Evolutionary conservation across 208 protist genomes (phyloP).

Genomic region (Sergeia podlipaevii): DNA sequence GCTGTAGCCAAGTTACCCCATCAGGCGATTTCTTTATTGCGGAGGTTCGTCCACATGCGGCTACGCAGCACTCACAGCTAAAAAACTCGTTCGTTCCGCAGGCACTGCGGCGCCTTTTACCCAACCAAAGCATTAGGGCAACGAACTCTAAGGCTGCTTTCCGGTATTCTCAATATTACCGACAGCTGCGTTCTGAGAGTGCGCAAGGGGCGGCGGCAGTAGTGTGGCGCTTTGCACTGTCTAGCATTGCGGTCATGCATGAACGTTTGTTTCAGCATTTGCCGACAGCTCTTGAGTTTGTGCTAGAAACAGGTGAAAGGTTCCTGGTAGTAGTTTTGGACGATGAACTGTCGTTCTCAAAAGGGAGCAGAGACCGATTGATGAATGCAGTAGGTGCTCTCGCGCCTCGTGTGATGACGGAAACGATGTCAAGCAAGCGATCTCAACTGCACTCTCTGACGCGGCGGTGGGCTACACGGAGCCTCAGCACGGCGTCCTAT

Average conservation of each 20-base stretch:
- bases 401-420: constrained; percentile 23
- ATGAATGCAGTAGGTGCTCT: constrained; percentile 20
- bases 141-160: constrained; percentile 41
- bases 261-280: constrained; percentile 73
- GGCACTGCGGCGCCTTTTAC: constrained; percentile 37
- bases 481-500: constrained; percentile 91
- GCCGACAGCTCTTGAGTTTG: constrained; percentile 54
- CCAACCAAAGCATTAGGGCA: constrained; percentile 14
- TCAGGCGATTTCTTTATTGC: constrained; percentile 60
- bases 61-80: constrained; percentile 23
- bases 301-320: constrained; percentile 48
- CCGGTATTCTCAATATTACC: constrained; percentile 75
- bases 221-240: constrained; percentile 57
- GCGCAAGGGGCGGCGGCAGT: constrained; percentile 27
- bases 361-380: constrained; percentile 28
- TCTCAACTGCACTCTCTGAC: constrained; percentile 24
- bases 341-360: constrained; percentile 63
- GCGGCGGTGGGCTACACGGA: constrained; percentile 70
- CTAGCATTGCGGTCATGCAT: constrained; percentile 31
- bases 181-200: constrained; percentile 51
- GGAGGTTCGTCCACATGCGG: constrained; percentile 37
- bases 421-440: constrained; percentile 37
- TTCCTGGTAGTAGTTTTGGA: constrained; percentile 62
- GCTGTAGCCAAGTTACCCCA: constrained; percentile 51
- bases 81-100: constrained; percentile 35